phyloP scores from a whole-genome alignment of 768 basidiomycete genomes.

The Psilocybe subaeruginosa region DNA sequence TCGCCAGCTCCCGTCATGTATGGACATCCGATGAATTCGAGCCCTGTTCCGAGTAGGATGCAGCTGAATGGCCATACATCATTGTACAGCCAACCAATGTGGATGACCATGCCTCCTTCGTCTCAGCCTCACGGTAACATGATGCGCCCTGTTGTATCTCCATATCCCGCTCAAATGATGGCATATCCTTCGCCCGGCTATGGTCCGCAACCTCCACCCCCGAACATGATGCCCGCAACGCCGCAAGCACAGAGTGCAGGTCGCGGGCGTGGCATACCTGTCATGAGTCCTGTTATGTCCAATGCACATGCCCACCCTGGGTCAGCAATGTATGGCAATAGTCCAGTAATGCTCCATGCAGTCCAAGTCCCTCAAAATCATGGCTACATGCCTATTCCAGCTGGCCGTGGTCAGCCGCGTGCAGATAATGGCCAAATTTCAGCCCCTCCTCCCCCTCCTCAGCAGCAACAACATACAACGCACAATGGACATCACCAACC shows the following conservation, averaged over 20 bases:
- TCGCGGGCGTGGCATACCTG: constrained; percentile 56
- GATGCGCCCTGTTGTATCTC: constrained; percentile 61
- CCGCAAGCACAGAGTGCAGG: constrained; percentile 41
- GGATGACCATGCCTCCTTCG: constrained; percentile 59
- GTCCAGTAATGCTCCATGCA: constrained; percentile 71
- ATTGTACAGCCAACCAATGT: constrained; percentile 64
- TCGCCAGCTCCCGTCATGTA: constrained; percentile 75
- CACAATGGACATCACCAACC: constrained; percentile 32
- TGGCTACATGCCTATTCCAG: constrained; percentile 49
- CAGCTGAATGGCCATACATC: constrained; percentile 64
- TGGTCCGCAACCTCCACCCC: constrained; percentile 43
- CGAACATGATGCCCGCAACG: constrained; percentile 43
- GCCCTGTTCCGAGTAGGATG: constrained; percentile 66
- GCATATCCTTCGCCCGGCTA: constrained; percentile 66
- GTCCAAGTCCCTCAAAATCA: constrained; percentile 46
- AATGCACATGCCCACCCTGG: constrained; percentile 43
- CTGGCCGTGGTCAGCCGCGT: constrained; percentile 53
- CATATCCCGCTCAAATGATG: constrained; percentile 68
- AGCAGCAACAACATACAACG: constrained; percentile 27
- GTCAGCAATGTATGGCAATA: constrained; percentile 63
- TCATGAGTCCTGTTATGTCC: constrained; percentile 77
- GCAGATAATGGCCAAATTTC: constrained; percentile 49
- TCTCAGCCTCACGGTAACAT: constrained; percentile 51
- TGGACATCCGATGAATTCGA: constrained; percentile 57
- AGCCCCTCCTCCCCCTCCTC: constrained; percentile 31